A percentile compares a stretch with the other conserved stretches of the same genome.
Evolutionary conservation across 2,329 filamentous ascomycete species (phyloP).

Genomic region (Fusarium sp.): DNA sequence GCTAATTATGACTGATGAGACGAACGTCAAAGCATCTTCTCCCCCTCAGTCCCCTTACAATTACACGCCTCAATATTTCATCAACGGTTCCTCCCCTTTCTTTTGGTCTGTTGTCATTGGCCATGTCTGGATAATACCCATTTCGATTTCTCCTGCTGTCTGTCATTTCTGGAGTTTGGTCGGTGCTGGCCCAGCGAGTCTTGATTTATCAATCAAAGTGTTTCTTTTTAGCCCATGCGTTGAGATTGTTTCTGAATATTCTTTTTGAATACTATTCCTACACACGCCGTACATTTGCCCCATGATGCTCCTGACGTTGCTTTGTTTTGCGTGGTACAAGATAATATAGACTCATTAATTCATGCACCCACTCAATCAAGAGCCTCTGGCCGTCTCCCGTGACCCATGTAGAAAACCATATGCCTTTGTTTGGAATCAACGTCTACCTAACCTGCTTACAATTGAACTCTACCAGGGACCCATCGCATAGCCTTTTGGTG

Average conservation of each 20-base stretch:
- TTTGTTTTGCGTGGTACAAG: neutral
- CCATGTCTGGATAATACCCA: constrained; percentile 44
- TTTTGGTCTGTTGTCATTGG: constrained; percentile 14
- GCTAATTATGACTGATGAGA: neutral
- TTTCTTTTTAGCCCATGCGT: constrained; percentile 2
- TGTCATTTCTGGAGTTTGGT: constrained; percentile 28
- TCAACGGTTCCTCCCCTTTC: constrained; percentile 2
- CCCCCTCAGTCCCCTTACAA: neutral
- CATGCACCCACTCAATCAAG: neutral
- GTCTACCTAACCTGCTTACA: constrained; percentile 45
- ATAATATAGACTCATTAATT: constrained; percentile 11
- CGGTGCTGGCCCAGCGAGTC: constrained; percentile 26
- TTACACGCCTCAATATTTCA: constrained; percentile 8
- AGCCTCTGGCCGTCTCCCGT: neutral
- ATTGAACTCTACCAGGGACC: constrained; percentile 44
- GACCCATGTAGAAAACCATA: constrained; percentile 22
- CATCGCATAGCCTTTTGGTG: constrained; percentile 45
- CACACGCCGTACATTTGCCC: constrained; percentile 5
- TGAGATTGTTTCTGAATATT: constrained; percentile 17
- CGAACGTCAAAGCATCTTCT: neutral
- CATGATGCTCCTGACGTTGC: neutral
- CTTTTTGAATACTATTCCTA: neutral
- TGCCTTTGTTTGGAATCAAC: constrained; percentile 41
- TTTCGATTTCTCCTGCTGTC: constrained; percentile 16
- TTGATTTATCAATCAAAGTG: constrained; percentile 23